These are phyloP conservation scores for Fusarium compactum DNA, from an alignment of 2,329 filamentous ascomycete species.

Conservation along the genomic window DNA sequence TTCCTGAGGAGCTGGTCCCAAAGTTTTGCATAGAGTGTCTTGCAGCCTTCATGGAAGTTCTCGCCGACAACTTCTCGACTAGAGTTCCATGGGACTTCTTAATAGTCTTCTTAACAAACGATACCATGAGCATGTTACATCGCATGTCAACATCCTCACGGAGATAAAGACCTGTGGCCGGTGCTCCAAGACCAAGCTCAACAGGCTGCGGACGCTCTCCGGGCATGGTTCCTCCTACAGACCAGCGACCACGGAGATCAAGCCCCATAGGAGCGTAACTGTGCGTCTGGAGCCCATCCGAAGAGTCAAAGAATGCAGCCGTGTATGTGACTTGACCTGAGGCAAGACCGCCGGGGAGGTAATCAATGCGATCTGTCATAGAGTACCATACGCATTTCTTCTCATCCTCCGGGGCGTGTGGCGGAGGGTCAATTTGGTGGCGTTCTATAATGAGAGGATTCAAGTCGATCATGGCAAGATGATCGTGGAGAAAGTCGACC, in stretches of 20 bases:
- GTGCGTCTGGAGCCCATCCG: slow-evolving; percentile 82
- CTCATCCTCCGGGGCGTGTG: slow-evolving; percentile 77
- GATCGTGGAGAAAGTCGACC: slow-evolving; percentile 80
- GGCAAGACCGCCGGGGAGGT: slow-evolving; percentile 75
- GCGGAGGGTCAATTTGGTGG: slow-evolving; percentile 74
- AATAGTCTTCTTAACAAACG: slow-evolving; percentile 85
- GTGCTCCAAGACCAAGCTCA: slow-evolving; percentile 75
- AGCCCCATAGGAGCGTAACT: slow-evolving; percentile 85
- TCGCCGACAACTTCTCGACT: slow-evolving; percentile 69
- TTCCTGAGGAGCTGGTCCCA: slow-evolving; percentile 10
- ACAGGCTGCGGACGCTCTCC: slow-evolving; percentile 74
- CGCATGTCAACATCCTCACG: slow-evolving; percentile 86
- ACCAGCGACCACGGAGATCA: slow-evolving; percentile 84
- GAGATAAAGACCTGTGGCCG: slow-evolving; percentile 78
- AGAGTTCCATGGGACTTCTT: slow-evolving; percentile 79
- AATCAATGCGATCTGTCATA: slow-evolving; percentile 80
- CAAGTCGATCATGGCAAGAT: slow-evolving; percentile 86
- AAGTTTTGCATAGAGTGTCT: slow-evolving; percentile 38
- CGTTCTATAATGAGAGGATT: slow-evolving; percentile 85
- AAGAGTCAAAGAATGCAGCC: slow-evolving; percentile 81
- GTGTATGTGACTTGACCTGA: slow-evolving; percentile 80
- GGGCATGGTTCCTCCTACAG: slow-evolving; percentile 76
- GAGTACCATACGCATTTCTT: slow-evolving; percentile 80
- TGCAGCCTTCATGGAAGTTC: slow-evolving; percentile 48
- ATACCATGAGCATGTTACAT: slow-evolving; percentile 80